These are phyloP conservation scores for Piedraia hortae DNA, from an alignment of 2,329 filamentous ascomycete genomes.

Conservation along the genomic window DNA sequence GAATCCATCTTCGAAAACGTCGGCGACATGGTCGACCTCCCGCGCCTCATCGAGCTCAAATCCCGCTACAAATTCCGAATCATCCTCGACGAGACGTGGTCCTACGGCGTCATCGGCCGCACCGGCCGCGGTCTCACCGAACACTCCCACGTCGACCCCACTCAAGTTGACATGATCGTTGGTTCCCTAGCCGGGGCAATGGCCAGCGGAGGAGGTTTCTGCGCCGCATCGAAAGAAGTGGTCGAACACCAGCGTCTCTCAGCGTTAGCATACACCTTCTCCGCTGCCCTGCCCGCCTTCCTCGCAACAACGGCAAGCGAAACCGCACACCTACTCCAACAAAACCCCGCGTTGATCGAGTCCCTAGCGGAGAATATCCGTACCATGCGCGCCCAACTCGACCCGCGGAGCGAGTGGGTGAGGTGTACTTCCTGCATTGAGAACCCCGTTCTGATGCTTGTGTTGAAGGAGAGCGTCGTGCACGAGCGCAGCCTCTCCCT, in stretches of 20 bases:
- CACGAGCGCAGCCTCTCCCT: constrained; percentile 34
- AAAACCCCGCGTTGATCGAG: constrained; percentile 53
- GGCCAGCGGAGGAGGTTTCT: constrained; percentile 85
- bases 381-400: constrained; percentile 60
- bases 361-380: constrained; percentile 68
- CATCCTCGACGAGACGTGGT: constrained; percentile 92
- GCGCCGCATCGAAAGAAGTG: constrained; percentile 69
- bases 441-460: constrained; percentile 66
- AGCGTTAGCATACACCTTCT: constrained; percentile 80
- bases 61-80: constrained; percentile 93
- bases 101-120: constrained; percentile 76
- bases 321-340: constrained; percentile 61
- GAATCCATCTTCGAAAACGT: constrained; percentile 82
- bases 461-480: constrained; percentile 61
- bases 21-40: constrained; percentile 62
- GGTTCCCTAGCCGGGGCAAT: constrained; percentile 75
- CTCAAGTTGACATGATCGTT: constrained; percentile 89
- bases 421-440: constrained; percentile 52
- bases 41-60: constrained; percentile 77
- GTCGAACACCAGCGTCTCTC: constrained; percentile 91
- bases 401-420: constrained; percentile 85
- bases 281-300: constrained; percentile 77
- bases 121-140: constrained; percentile 84
- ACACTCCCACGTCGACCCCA: constrained; percentile 82
- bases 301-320: constrained; percentile 88